Percentiles rank a stretch among this genome's conserved stretches.
These are phyloP conservation scores for Cardamine occulta DNA, from an alignment of 345 rosid species.

Conservation along the genomic window DNA sequence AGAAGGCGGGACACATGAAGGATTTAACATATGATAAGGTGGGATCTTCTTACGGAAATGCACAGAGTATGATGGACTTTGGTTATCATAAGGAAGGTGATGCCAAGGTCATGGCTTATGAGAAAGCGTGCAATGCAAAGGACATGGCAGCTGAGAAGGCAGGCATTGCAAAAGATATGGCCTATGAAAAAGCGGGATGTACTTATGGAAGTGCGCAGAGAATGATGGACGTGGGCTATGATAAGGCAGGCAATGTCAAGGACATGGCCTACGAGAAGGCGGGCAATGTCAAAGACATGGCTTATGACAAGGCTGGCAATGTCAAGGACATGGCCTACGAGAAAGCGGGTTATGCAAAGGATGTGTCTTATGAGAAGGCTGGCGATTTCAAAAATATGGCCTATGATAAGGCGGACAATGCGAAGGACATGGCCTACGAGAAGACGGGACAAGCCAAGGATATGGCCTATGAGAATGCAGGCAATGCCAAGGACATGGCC, in stretches of 20 bases:
- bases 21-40: background rate
- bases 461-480: slow-evolving; percentile 31
- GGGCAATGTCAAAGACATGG: slow-evolving; percentile 31
- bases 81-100: slow-evolving; percentile 10
- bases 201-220: background rate
- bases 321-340: slow-evolving; percentile 29
- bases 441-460: background rate
- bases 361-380: slow-evolving; percentile 6
- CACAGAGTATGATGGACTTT: background rate
- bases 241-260: slow-evolving; percentile 24
- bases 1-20: background rate
- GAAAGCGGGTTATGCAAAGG: background rate
- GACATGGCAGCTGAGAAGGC: background rate
- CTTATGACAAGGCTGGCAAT: background rate
- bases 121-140: background rate
- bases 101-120: background rate
- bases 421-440: slow-evolving; percentile 32
- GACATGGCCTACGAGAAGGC: slow-evolving; percentile 9
- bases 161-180: slow-evolving; percentile 16
- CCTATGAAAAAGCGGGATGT: background rate
- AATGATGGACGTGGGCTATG: background rate
- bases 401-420: slow-evolving; percentile 42
- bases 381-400: slow-evolving; percentile 29
- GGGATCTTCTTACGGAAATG: background rate
- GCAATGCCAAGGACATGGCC: slow-evolving; percentile 15